phyloP scores from a whole-genome alignment of 768 basidiomycete species.

The Ramaria rubella region DNA sequence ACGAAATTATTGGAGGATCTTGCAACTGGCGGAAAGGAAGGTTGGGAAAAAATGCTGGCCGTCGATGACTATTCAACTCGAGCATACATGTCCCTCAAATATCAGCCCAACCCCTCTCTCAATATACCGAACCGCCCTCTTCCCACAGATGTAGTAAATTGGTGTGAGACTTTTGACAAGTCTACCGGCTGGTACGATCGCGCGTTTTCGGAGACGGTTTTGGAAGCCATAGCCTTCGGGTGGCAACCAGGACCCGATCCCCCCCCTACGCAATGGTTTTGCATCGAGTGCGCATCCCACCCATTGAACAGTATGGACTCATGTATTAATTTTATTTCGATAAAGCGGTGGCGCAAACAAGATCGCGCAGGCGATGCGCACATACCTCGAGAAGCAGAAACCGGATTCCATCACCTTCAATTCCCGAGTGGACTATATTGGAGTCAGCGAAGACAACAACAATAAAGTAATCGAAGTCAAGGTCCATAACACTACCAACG shows the following conservation, averaged over 20 bases:
- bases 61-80: conserved; percentile 21
- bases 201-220: background rate
- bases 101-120: no score
- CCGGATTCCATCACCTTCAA: conserved; percentile 8
- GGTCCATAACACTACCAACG: background rate
- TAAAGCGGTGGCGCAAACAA: background rate
- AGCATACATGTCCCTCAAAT: conserved; percentile 15
- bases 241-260: no score
- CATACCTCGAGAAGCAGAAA: conserved; percentile 10
- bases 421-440: background rate
- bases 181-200: background rate
- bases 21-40: no score
- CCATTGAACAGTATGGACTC: no score
- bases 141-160: background rate
- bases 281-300: background rate
- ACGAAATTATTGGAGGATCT: conserved; percentile 22
- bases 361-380: background rate
- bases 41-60: conserved; percentile 23
- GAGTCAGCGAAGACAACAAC: conserved; percentile 7
- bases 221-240: background rate
- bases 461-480: conserved; percentile 6
- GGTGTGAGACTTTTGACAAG: background rate
- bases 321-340: no score
- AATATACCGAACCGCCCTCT: background rate
- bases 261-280: no score